Conservation (phyloP, 108 stramenopile genomes). For the Stephanodiscus minutulus region DNA sequence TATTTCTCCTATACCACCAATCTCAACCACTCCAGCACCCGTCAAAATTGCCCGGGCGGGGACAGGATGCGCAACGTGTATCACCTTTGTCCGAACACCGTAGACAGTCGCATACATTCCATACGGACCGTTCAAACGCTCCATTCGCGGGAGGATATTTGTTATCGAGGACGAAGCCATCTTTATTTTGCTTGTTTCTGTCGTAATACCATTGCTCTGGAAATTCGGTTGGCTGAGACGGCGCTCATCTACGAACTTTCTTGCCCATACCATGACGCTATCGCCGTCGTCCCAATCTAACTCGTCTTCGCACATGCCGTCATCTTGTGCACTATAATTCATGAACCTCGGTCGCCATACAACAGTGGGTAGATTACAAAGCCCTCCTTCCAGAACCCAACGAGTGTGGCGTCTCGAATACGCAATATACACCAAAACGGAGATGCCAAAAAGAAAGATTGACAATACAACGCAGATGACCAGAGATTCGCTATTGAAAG, state of each 20-base stretch:
- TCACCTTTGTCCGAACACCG: constrained; percentile 76
- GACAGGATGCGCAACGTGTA: constrained; percentile 90
- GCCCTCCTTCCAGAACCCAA: constrained; percentile 33
- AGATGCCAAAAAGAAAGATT: constrained; percentile 1
- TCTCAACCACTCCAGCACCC: constrained; percentile 25
- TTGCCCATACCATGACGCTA: constrained; percentile 28
- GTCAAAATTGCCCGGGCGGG: constrained; percentile 70
- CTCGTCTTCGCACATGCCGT: constrained; percentile 27
- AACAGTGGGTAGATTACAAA: constrained; percentile 71
- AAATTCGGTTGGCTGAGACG: not conserved
- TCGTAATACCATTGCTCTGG: not conserved
- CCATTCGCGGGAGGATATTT: constrained; percentile 86
- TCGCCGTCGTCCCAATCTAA: constrained; percentile 13
- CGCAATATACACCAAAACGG: not conserved
- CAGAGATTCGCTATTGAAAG: not conserved
- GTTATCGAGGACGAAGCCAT: constrained; percentile 76
- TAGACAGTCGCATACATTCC: constrained; percentile 95
- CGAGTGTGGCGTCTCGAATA: constrained; percentile 29
- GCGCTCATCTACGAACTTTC: constrained; percentile 9
- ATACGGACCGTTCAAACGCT: constrained; percentile 81
- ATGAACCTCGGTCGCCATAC: constrained; percentile 76
- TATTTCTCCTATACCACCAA: not conserved
- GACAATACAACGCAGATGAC: not conserved
- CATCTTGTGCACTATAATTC: constrained; percentile 50
- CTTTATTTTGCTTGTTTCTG: constrained; percentile 59